Percentiles rank a stretch among this genome's conserved stretches.
These are phyloP conservation scores for Hyaloscypha variabilis DNA, from an alignment of 495 filamentous ascomycete species.

Conservation along the genomic window DNA sequence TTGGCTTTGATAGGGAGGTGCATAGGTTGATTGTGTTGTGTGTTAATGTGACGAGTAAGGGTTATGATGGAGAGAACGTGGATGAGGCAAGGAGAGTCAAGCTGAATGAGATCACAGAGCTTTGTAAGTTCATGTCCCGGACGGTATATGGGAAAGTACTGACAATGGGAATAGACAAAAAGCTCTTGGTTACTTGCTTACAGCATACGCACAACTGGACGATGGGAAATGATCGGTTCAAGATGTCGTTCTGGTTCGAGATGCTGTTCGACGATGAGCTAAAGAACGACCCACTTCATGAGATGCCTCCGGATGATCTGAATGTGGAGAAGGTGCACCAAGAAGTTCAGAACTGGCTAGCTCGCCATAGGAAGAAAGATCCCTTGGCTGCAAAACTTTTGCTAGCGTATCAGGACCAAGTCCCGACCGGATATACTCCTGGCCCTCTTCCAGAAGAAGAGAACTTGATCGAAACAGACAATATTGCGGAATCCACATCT, in stretches of 20 bases:
- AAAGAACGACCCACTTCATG: slow-evolving; percentile 32
- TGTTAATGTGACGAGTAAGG: slow-evolving; percentile 84
- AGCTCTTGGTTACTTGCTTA: slow-evolving; percentile 82
- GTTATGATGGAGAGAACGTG: slow-evolving; percentile 85
- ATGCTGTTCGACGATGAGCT: slow-evolving; percentile 70
- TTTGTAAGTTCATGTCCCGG: slow-evolving; percentile 41
- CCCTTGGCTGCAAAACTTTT: slow-evolving; percentile 24
- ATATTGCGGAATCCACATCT: slow-evolving; percentile 23
- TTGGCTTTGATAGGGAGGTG: slow-evolving; percentile 80
- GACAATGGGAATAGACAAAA: slow-evolving; percentile 63
- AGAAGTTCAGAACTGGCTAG: slow-evolving; percentile 34
- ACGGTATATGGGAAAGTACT: slow-evolving; percentile 6
- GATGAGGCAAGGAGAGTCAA: slow-evolving; percentile 57
- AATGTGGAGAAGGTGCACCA: slow-evolving; percentile 33
- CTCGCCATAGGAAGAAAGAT: slow-evolving; percentile 26
- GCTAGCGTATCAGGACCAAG: slow-evolving; percentile 25
- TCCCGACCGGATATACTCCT: slow-evolving; percentile 25
- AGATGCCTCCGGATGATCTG: slow-evolving; percentile 33
- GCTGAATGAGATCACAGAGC: slow-evolving; percentile 55
- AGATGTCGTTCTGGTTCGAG: slow-evolving; percentile 88
- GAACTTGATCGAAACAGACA: slow-evolving; percentile 5
- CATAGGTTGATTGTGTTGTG: slow-evolving; percentile 81
- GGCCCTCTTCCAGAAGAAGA: slow-evolving; percentile 23
- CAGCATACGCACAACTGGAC: slow-evolving; percentile 93
- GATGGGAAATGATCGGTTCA: slow-evolving; percentile 87